A percentile compares a stretch with the other conserved stretches of the same genome.
Evolutionary conservation across 495 filamentous ascomycete species (phyloP).

Genomic region (Aspergillus asperescens): DNA sequence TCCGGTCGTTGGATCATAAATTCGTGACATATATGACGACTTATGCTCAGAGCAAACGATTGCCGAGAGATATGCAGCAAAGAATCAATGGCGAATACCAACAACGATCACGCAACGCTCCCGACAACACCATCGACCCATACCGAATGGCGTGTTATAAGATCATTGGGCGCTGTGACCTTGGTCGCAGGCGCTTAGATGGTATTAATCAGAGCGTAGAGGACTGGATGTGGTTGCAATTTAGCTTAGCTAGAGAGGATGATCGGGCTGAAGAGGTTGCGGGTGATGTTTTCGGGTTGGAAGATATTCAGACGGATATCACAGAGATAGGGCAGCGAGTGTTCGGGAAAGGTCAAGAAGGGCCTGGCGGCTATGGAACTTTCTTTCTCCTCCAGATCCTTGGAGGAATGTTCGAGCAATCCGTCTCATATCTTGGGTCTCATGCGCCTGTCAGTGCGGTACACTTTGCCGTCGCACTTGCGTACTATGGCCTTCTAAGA

Average conservation of each 20-base stretch:
- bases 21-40: conserved; percentile 84
- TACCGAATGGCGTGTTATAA: conserved; percentile 98
- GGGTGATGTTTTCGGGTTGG: conserved; percentile 80
- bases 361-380: conserved; percentile 72
- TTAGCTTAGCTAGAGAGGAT: conserved; percentile 82
- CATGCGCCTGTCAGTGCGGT: conserved; percentile 88
- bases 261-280: conserved; percentile 78
- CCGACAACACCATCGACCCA: conserved; percentile 83
- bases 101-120: conserved; percentile 72
- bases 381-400: conserved; percentile 90
- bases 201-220: conserved; percentile 74
- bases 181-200: conserved; percentile 73
- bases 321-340: conserved; percentile 82
- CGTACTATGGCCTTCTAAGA: conserved; percentile 86
- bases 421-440: conserved; percentile 80
- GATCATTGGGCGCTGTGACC: conserved; percentile 89
- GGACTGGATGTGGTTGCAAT: conserved; percentile 97
- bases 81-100: conserved; percentile 86
- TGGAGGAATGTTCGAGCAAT: conserved; percentile 92
- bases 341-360: conserved; percentile 68
- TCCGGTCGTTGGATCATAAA: conserved; percentile 83
- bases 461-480: conserved; percentile 86
- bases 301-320: conserved; percentile 78
- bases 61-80: conserved; percentile 72
- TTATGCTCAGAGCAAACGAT: conserved; percentile 64